These are phyloP conservation scores for Lactuca sativa DNA, from an alignment of 129 eudicot species.

Conservation along the genomic window DNA sequence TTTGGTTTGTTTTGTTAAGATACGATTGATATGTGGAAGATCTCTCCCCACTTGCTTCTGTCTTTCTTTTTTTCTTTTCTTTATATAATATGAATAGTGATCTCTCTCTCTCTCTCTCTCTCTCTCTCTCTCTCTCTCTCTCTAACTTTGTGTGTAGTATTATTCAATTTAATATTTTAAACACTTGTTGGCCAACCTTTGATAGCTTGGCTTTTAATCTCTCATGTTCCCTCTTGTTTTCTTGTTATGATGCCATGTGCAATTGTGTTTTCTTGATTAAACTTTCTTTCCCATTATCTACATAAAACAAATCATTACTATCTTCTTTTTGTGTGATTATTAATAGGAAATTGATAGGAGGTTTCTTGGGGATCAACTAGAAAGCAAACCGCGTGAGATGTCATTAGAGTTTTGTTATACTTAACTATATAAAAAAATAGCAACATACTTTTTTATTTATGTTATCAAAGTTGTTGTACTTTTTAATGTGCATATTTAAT, in stretches of 20 bases:
- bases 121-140: background rate
- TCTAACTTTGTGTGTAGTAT: constrained; percentile 29
- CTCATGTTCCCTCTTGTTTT: constrained; percentile 31
- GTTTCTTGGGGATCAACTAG: constrained; percentile 11
- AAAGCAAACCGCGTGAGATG: background rate
- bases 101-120: constrained; percentile 5
- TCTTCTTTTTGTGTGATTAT: constrained; percentile 23
- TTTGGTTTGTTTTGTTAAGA: constrained; percentile 36
- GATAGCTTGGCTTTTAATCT: constrained; percentile 37
- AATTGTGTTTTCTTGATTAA: constrained; percentile 9
- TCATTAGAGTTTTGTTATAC: background rate
- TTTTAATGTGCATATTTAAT: too few relatives aligned
- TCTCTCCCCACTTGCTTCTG: constrained; percentile 43
- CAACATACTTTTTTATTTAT: background rate
- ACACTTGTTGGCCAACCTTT: constrained; percentile 31
- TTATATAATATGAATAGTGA: constrained; percentile 6
- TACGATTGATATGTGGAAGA: constrained; percentile 36
- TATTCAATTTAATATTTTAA: constrained; percentile 30
- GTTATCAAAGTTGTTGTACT: background rate
- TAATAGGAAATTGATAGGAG: constrained; percentile 24
- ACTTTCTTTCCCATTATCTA: constrained; percentile 22
- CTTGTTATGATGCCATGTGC: constrained; percentile 38
- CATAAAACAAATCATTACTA: constrained; percentile 6
- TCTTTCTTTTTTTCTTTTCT: constrained; percentile 24
- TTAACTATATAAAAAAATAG: too few relatives aligned